Evolutionary conservation across 2,329 filamentous ascomycete species (phyloP).

Genomic region (Plenodomus biglobosus): DNA sequence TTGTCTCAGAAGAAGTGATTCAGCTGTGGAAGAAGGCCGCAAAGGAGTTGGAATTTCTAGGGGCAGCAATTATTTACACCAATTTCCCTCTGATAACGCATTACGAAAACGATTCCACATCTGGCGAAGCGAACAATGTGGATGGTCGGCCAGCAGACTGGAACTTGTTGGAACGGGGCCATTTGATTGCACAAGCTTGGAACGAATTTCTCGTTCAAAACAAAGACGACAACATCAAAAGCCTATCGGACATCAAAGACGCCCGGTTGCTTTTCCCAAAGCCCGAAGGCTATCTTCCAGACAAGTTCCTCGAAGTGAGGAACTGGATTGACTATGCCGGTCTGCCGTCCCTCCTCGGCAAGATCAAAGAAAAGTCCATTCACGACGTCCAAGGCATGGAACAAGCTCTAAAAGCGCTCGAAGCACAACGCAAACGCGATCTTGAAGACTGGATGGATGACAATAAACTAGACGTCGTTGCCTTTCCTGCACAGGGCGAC

Average conservation of each 20-base stretch:
- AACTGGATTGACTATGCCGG: slow-evolving; percentile 46
- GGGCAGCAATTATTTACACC: slow-evolving; percentile 48
- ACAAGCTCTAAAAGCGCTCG: slow-evolving; percentile 50
- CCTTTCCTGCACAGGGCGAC: slow-evolving; percentile 56
- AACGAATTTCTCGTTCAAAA: slow-evolving; percentile 54
- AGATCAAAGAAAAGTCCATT: slow-evolving; percentile 39
- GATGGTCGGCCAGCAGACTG: slow-evolving; percentile 49
- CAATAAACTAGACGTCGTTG: slow-evolving; percentile 49
- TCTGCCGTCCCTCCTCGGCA: slow-evolving; percentile 30
- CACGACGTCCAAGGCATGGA: slow-evolving; percentile 49
- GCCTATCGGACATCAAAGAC: slow-evolving; percentile 46
- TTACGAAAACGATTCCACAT: slow-evolving; percentile 47
- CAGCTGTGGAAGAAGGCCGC: slow-evolving; percentile 40
- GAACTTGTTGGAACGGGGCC: slow-evolving; percentile 51
- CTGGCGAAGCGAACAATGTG: slow-evolving; percentile 46
- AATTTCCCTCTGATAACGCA: slow-evolving; percentile 52
- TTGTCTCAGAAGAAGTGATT: slow-evolving; percentile 44
- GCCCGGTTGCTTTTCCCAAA: slow-evolving; percentile 42
- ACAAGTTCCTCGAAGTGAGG: slow-evolving; percentile 43
- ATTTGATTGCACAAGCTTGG: slow-evolving; percentile 56
- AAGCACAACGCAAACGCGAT: slow-evolving; percentile 53
- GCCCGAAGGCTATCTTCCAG: slow-evolving; percentile 41
- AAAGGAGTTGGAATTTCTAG: slow-evolving; percentile 44
- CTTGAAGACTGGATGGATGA: slow-evolving; percentile 56
- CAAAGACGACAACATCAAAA: slow-evolving; percentile 43